Evolutionary conservation across 192 early-diverging fungal species (phyloP), one percentile per base, ranked within the genome.

Genomic region (Podila clonocystis): DNA sequence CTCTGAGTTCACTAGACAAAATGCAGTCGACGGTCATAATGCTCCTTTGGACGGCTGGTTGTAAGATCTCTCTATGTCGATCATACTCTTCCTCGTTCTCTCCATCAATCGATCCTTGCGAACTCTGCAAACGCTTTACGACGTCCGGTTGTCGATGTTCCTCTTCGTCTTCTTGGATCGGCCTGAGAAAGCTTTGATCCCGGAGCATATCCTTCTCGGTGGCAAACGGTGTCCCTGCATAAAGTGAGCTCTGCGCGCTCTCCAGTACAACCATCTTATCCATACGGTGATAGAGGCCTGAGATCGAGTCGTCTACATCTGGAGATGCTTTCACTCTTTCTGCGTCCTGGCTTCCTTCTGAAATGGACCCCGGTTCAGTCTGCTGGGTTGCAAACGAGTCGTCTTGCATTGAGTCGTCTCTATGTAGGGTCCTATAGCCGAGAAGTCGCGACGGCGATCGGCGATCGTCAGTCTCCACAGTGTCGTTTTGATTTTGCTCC

Each of bases 241-340:
- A 58, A 7, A 34, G 45, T 1, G 74, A 65, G 2, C 68, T 63
- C 31, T 69, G 61, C 6, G 74, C 60, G 29, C 73, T 68, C n/a
- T 24, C 29, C 1, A 76, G 8, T 3, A 76, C 68, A 24, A 17
- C 45, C 62, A 76, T 57, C 4, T 59, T 36, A 20, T 20, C 17
- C 62, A 76, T 69, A 26, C 65, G 62, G 12, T 17, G 30, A 57
- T 76, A 57, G 6, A 76, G 52, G 12, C 67, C 74, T 65, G 11
- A 28, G 11, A 76, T 76, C 2, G 74, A 76, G 33, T 76, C 74
- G 7, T 70, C 67, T 30, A 58, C 65, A 7, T 50, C 50, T n/a
- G 58, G 29, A 17, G 29, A 62, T 59, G 36, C 41, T 17, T 15
- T 45, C 22, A 55, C 52, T 55, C 20, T 55, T 9, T 55, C 52